Percentiles rank a stretch among this genome's conserved stretches.
Evolutionary conservation across 805 yeast species (phyloP).

Genomic region (Torulaspora franciscae): DNA sequence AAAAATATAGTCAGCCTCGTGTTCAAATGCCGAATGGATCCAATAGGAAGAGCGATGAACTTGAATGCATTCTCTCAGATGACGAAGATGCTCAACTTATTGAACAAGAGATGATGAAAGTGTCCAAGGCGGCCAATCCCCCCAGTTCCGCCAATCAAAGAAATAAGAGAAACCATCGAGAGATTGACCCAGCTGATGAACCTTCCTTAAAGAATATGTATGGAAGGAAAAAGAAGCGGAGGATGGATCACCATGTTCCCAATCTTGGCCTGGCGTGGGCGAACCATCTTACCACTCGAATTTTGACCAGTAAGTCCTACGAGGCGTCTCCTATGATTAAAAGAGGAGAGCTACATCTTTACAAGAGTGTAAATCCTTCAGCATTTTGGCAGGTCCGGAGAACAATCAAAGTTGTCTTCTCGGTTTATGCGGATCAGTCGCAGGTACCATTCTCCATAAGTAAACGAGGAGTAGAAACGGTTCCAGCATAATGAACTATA

Average conservation of each 20-base stretch:
- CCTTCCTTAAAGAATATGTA: neutral
- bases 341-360: slow-evolving; percentile 30
- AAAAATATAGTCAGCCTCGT: slow-evolving; percentile 18
- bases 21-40: neutral
- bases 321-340: slow-evolving; percentile 36
- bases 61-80: slow-evolving; percentile 26
- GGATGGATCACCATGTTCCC: slow-evolving; percentile 41
- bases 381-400: slow-evolving; percentile 35
- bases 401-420: slow-evolving; percentile 40
- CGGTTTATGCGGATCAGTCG: slow-evolving; percentile 33
- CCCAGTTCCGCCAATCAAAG: neutral
- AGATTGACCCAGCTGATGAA: neutral
- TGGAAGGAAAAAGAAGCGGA: slow-evolving; percentile 26
- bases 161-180: slow-evolving; percentile 2
- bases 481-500: slow-evolving; percentile 1
- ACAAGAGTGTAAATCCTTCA: slow-evolving; percentile 34
- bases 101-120: slow-evolving; percentile 17
- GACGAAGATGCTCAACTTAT: slow-evolving; percentile 29
- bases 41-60: slow-evolving; percentile 2
- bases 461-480: slow-evolving; percentile 26
- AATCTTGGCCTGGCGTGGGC: slow-evolving; percentile 55
- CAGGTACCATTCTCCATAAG: slow-evolving; percentile 25
- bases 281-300: slow-evolving; percentile 46
- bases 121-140: neutral
- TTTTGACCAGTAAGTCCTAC: slow-evolving; percentile 42